A percentile compares a stretch with the other conserved stretches of the same genome.
These are phyloP conservation scores for Tuber indicum DNA, from an alignment of 495 filamentous ascomycete genomes.

Conservation along the genomic window DNA sequence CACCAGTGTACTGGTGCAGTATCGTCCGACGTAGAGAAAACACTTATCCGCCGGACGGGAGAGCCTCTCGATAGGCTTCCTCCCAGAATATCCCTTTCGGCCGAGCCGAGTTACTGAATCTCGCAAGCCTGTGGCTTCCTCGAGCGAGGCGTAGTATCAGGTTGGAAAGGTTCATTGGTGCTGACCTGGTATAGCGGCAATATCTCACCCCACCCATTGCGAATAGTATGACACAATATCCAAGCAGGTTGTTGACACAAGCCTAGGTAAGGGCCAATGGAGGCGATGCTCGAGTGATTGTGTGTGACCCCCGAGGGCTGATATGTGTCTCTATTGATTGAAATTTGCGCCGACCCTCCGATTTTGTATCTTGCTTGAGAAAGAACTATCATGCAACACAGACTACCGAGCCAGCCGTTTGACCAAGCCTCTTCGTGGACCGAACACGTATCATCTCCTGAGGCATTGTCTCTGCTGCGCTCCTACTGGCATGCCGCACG, in stretches of 20 bases:
- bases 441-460: constrained; percentile 1
- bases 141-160: not conserved
- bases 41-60: not conserved
- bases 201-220: not conserved
- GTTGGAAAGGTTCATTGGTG: not conserved
- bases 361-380: not conserved
- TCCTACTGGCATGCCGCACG: not conserved
- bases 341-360: not conserved
- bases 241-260: not conserved
- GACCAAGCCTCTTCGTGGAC: not conserved
- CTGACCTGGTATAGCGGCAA: not conserved
- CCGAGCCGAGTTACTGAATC: not conserved
- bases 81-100: not conserved
- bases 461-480: not conserved
- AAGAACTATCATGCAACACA: not conserved
- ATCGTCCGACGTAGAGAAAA: not conserved
- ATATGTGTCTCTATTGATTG: not conserved
- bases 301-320: not conserved
- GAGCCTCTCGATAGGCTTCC: not conserved
- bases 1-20: not conserved
- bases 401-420: not conserved
- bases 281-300: not conserved
- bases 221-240: not conserved
- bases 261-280: not conserved
- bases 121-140: not conserved